Conservation (phyloP, 331 rosid species). For the Telfairia occidentalis region DNA sequence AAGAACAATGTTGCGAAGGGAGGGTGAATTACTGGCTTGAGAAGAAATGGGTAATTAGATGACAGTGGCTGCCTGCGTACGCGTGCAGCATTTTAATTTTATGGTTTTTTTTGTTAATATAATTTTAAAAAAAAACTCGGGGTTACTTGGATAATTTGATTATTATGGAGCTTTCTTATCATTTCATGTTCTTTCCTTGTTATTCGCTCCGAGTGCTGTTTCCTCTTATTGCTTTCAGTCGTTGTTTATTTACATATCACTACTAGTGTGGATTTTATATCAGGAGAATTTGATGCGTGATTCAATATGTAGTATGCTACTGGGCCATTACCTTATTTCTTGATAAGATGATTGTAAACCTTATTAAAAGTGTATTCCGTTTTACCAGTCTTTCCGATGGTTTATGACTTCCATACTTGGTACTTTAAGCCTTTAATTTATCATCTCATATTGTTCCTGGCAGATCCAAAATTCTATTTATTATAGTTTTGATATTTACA, state of each 20-base stretch:
- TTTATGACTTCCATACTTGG: background rate
- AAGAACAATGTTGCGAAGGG: background rate
- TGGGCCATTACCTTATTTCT: background rate
- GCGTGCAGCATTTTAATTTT: background rate
- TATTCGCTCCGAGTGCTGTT: background rate
- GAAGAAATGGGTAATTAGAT: background rate
- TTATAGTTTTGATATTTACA: background rate
- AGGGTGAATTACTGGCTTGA: background rate
- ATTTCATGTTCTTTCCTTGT: background rate
- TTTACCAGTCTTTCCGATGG: background rate
- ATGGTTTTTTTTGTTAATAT: background rate
- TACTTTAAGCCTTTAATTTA: too few relatives aligned
- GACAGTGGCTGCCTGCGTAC: background rate
- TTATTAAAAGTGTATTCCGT: background rate
- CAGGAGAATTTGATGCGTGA: background rate
- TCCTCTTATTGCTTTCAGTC: background rate
- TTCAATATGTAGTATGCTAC: background rate
- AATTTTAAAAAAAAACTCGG: background rate
- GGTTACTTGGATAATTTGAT: background rate
- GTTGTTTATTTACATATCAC: background rate
- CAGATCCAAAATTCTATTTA: background rate
- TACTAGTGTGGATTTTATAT: background rate
- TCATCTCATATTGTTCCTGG: background rate
- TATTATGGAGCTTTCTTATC: background rate
- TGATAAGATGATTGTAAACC: background rate